Evolutionary conservation across 2,329 filamentous ascomycete species (phyloP).

Genomic region (Pleoardoris graminearum): DNA sequence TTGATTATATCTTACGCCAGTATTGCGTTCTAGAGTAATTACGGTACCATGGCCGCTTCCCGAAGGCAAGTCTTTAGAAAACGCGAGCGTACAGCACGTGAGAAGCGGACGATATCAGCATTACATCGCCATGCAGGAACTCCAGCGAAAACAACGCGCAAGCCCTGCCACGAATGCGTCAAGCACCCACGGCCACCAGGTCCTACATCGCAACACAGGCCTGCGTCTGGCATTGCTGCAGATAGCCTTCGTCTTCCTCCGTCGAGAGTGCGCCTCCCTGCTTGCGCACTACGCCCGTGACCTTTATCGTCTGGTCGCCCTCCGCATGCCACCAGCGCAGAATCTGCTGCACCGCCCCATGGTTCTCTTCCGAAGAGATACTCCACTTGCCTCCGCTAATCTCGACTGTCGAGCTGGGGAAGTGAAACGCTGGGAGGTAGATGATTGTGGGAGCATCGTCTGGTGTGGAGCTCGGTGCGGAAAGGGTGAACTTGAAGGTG

Average conservation of each 20-base stretch:
- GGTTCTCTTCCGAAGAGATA: slow-evolving; percentile 72
- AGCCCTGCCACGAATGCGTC: slow-evolving; percentile 6
- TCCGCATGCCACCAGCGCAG: slow-evolving; percentile 92
- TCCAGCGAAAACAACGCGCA: background rate
- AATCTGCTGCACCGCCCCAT: slow-evolving; percentile 71
- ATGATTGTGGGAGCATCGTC: slow-evolving; percentile 76
- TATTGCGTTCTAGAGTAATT: no score
- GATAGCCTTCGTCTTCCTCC: slow-evolving; percentile 75
- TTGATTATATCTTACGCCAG: no score
- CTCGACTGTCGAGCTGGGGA: slow-evolving; percentile 74
- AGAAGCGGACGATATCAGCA: slow-evolving; percentile 5
- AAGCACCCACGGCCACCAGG: background rate
- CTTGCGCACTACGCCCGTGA: slow-evolving; percentile 73
- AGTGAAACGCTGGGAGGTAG: slow-evolving; percentile 90
- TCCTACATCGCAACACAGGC: slow-evolving; percentile 51
- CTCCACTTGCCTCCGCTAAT: slow-evolving; percentile 89
- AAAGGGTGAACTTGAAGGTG: slow-evolving; percentile 73
- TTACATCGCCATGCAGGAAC: slow-evolving; percentile 15
- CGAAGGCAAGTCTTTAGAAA: no score
- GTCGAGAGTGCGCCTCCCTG: slow-evolving; percentile 52
- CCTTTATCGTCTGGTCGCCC: slow-evolving; percentile 77
- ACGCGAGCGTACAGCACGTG: background rate
- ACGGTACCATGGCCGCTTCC: no score
- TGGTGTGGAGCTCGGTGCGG: slow-evolving; percentile 61
- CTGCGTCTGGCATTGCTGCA: slow-evolving; percentile 62